phyloP scores from a whole-genome alignment of 2,329 filamentous ascomycete species.

The Elsinoe perseae region DNA sequence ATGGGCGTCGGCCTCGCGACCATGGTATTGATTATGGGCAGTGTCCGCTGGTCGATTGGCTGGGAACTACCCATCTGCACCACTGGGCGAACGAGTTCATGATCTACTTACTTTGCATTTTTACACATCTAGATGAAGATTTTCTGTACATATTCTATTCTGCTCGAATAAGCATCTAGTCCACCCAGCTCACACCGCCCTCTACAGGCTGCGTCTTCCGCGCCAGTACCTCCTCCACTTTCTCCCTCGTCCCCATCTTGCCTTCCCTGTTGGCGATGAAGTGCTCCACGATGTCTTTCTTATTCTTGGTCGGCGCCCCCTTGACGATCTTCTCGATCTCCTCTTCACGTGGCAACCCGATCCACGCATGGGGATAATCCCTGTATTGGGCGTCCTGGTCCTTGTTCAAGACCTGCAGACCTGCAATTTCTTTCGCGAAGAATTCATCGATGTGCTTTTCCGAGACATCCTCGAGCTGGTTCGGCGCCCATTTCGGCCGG shows the following conservation, averaged over 20 bases:
- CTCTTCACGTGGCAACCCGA: constrained; percentile 66
- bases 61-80: constrained; percentile 33
- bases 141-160: constrained; percentile 9
- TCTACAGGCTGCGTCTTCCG: constrained; percentile 25
- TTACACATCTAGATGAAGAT: neutral
- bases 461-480: constrained; percentile 59
- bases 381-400: constrained; percentile 48
- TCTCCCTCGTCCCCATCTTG: constrained; percentile 46
- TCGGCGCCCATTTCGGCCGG: constrained; percentile 68
- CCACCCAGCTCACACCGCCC: constrained; percentile 13
- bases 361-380: constrained; percentile 63
- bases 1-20: constrained; percentile 51
- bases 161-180: neutral
- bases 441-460: constrained; percentile 57
- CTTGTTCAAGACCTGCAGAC: constrained; percentile 53
- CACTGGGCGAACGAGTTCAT: constrained; percentile 20
- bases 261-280: constrained; percentile 37
- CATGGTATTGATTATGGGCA: constrained; percentile 66
- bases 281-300: constrained; percentile 33
- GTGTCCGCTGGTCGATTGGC: constrained; percentile 58
- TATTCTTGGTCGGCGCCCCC: constrained; percentile 25
- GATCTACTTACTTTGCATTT: neutral
- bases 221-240: constrained; percentile 56
- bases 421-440: constrained; percentile 48
- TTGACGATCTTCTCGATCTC: constrained; percentile 46